phyloP scores from a whole-genome alignment of 2,329 filamentous ascomycete genomes.

The Delphinella strobiligena region DNA sequence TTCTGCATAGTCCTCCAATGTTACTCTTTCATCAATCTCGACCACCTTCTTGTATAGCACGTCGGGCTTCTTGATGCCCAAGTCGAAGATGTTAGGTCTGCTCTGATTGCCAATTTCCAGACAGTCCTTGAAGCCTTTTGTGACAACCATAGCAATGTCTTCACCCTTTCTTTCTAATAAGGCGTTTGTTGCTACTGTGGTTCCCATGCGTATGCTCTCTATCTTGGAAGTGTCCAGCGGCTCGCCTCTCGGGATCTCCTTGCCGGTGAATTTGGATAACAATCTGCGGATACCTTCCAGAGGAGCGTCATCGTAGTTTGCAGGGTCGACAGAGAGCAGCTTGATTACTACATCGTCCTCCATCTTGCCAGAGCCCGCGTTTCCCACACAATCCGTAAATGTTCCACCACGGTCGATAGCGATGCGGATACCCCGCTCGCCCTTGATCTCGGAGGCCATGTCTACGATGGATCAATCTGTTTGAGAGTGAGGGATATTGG shows the following conservation, averaged over 20 bases:
- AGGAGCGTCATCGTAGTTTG: slow-evolving; percentile 83
- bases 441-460: slow-evolving; percentile 14
- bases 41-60: slow-evolving; percentile 74
- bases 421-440: slow-evolving; percentile 54
- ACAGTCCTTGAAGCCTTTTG: slow-evolving; percentile 78
- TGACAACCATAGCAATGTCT: slow-evolving; percentile 76
- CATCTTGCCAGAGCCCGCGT: slow-evolving; percentile 55
- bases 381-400: slow-evolving; percentile 86
- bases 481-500: background rate
- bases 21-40: slow-evolving; percentile 86
- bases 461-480: background rate
- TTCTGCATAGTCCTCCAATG: slow-evolving; percentile 83
- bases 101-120: slow-evolving; percentile 84
- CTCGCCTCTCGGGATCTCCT: slow-evolving; percentile 68
- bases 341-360: slow-evolving; percentile 73
- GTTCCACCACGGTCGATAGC: slow-evolving; percentile 66
- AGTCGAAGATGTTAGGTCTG: slow-evolving; percentile 78
- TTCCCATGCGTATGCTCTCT: slow-evolving; percentile 90
- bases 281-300: slow-evolving; percentile 83
- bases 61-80: slow-evolving; percentile 77
- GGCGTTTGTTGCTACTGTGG: slow-evolving; percentile 87
- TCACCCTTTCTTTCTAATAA: slow-evolving; percentile 84
- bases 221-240: slow-evolving; percentile 72
- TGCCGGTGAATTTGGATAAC: slow-evolving; percentile 61
- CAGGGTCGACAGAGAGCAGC: slow-evolving; percentile 77